A percentile compares a stretch with the other conserved stretches of the same genome.
These are phyloP conservation scores for Entomophthora muscae DNA, from an alignment of 371 early-diverging fungal genomes.

Conservation along the genomic window DNA sequence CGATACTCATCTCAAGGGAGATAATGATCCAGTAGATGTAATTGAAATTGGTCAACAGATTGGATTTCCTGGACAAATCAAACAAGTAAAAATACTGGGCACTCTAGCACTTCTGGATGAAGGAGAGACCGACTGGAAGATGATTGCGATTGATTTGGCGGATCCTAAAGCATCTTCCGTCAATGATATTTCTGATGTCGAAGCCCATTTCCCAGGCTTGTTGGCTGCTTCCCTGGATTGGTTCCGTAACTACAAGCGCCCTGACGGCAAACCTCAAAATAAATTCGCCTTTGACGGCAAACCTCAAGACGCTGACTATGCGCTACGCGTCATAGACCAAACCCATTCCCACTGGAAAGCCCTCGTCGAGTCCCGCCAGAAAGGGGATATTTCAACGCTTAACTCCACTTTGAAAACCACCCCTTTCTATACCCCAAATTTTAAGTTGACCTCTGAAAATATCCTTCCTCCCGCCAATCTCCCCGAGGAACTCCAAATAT, in stretches of 20 bases:
- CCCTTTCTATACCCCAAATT: neutral
- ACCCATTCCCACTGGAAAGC: conserved; percentile 1
- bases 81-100: conserved; percentile 97
- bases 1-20: conserved; percentile 82
- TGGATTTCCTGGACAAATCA: conserved; percentile 85
- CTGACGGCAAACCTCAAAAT: conserved; percentile 98
- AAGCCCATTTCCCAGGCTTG: conserved; percentile 85
- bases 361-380: neutral
- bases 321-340: conserved; percentile 1
- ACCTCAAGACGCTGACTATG: neutral
- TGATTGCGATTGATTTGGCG: conserved; percentile 87
- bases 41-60: conserved; percentile 90
- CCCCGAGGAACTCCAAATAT: neutral
- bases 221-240: conserved; percentile 90
- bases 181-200: conserved; percentile 94
- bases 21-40: conserved; percentile 98
- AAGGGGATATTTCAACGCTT: neutral
- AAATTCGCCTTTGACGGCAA: conserved; percentile 67
- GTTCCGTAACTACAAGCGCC: conserved; percentile 99
- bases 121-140: conserved; percentile 99
- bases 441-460: neutral
- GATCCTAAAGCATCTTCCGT: conserved; percentile 86
- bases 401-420: conserved; percentile 2
- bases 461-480: neutral
- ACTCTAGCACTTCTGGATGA: conserved; percentile 95